A percentile compares a stretch with the other conserved stretches of the same genome.
Evolutionary conservation across 305 asterid species (phyloP).

Genomic region (Rubia balearica): DNA sequence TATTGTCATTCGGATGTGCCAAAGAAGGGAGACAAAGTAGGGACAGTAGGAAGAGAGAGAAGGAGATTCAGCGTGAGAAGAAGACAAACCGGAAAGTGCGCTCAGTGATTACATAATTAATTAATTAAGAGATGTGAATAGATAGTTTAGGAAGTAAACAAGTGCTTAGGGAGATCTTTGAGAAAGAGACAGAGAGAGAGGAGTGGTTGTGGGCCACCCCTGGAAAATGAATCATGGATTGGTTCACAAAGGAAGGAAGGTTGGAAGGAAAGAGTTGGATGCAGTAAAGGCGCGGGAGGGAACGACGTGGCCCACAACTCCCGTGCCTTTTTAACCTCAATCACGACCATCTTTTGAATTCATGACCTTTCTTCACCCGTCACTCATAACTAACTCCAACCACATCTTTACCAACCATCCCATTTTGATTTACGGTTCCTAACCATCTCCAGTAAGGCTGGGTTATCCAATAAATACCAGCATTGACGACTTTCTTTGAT

Average conservation of each 20-base stretch:
- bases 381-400: no score
- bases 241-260: neutral
- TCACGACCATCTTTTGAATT: no score
- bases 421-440: no score
- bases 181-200: conserved; percentile 8
- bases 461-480: no score
- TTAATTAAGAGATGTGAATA: conserved; percentile 4
- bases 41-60: conserved; percentile 11
- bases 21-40: conserved; percentile 14
- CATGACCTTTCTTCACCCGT: no score
- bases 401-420: no score
- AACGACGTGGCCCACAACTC: neutral
- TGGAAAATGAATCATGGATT: neutral
- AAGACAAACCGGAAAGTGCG: conserved; percentile 15
- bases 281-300: neutral
- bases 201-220: neutral
- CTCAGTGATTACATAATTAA: neutral
- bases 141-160: neutral
- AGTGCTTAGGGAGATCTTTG: conserved; percentile 12
- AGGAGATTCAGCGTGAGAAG: neutral
- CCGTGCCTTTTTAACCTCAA: neutral
- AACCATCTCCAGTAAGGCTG: no score
- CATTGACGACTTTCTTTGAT: no score
- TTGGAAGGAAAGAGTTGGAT: neutral
- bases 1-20: conserved; percentile 9